Conservation (phyloP, 2,329 filamentous ascomycete genomes). For the Scedosporium minutisporum region DNA sequence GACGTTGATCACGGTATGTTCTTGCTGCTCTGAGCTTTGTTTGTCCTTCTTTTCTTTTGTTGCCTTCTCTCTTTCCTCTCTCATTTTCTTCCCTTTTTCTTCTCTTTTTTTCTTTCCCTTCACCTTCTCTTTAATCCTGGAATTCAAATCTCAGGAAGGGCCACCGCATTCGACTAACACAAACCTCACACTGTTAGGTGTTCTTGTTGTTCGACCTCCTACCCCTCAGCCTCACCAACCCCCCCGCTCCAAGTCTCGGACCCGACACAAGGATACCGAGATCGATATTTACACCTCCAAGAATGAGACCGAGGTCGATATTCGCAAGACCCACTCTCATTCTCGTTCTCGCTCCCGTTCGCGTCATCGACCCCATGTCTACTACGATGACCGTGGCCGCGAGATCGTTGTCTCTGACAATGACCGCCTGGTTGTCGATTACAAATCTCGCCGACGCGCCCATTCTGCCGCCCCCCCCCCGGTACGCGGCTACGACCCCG, state of each 20-base stretch:
- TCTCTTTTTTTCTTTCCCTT: background rate
- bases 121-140: background rate
- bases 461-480: conserved; percentile 39
- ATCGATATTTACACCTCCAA: conserved; percentile 51
- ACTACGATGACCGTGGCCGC: conserved; percentile 57
- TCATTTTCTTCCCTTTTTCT: background rate
- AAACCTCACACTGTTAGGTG: conserved; percentile 23
- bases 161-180: too few relatives aligned
- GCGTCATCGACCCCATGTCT: conserved; percentile 25
- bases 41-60: too few relatives aligned
- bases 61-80: background rate
- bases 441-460: conserved; percentile 35
- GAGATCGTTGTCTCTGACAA: conserved; percentile 52
- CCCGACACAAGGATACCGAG: conserved; percentile 44
- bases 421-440: conserved; percentile 35
- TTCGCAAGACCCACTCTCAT: conserved; percentile 27
- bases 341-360: conserved; percentile 23
- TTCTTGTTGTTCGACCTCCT: conserved; percentile 32
- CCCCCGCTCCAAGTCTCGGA: conserved; percentile 32
- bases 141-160: too few relatives aligned
- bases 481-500: conserved; percentile 5
- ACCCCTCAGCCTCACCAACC: conserved; percentile 41
- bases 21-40: background rate
- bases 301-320: conserved; percentile 48
- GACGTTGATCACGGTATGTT: conserved; percentile 76